These are phyloP conservation scores for Suillus decipiens DNA, from an alignment of 768 basidiomycete genomes.

Conservation along the genomic window DNA sequence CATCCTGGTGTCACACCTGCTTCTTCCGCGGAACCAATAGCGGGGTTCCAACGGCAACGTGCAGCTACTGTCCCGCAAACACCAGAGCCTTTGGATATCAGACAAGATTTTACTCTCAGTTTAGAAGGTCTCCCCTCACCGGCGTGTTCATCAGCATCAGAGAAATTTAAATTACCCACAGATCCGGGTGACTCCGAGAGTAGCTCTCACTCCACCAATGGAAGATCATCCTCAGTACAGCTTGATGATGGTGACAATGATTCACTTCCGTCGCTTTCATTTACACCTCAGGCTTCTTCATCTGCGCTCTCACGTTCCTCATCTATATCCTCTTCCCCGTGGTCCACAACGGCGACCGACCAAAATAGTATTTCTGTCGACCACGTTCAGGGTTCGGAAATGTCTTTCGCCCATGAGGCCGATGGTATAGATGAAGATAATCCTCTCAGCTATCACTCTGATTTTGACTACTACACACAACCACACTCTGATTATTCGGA, in stretches of 20 bases:
- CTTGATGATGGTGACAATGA: constrained; percentile 30
- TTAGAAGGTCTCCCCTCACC: constrained; percentile 6
- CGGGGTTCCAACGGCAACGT: constrained; percentile 5
- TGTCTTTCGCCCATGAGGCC: constrained; percentile 8
- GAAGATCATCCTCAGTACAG: constrained; percentile 18
- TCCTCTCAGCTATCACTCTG: constrained; percentile 37
- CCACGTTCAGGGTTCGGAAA: constrained; percentile 15
- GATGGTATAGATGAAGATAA: constrained; percentile 25
- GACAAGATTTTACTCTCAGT: background rate
- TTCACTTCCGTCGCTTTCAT: constrained; percentile 37
- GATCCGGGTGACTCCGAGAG: constrained; percentile 9
- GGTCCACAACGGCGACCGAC: constrained; percentile 18
- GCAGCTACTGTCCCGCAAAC: background rate
- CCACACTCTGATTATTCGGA: constrained; percentile 33
- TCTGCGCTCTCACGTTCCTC: constrained; percentile 45
- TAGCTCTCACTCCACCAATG: constrained; percentile 14
- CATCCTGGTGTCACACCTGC: background rate
- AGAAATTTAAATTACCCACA: constrained; percentile 12
- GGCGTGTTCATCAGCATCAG: constrained; percentile 13
- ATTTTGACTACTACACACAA: constrained; percentile 39
- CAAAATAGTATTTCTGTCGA: constrained; percentile 22
- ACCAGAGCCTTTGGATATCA: constrained; percentile 1
- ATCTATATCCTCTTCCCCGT: constrained; percentile 40
- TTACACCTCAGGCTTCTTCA: constrained; percentile 28
- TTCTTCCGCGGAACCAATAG: constrained; percentile 12